Conservation (phyloP, 2,329 filamentous ascomycete species). For the Lachnellula suecica region DNA sequence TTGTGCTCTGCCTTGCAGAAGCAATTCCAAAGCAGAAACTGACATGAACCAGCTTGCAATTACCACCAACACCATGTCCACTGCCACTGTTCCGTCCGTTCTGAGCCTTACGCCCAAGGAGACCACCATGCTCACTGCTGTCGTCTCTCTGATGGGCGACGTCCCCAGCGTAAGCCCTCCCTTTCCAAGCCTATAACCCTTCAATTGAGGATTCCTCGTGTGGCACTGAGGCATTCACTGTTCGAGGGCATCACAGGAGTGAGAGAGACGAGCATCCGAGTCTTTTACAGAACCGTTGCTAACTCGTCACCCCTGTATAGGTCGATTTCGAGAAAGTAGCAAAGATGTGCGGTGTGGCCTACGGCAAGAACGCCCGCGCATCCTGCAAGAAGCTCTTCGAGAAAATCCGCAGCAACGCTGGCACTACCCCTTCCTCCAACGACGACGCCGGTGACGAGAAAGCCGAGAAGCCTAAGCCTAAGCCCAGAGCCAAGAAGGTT, state of each 20-base stretch:
- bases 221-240: no score
- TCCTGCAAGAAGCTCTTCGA: conserved; percentile 10
- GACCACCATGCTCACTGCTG: conserved; percentile 4
- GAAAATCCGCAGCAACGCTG: conserved; percentile 5
- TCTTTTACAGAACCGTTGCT: no score
- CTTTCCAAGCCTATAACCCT: background rate
- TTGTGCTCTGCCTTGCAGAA: no score
- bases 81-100: no score
- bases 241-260: no score
- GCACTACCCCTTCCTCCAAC: no score
- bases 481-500: background rate
- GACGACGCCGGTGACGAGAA: background rate
- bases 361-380: conserved; percentile 37
- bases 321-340: conserved; percentile 42
- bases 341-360: conserved; percentile 36
- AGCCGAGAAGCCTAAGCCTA: background rate
- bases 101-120: conserved; percentile 2
- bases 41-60: no score
- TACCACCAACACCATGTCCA: no score
- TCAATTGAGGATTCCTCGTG: background rate
- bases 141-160: conserved; percentile 8
- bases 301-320: background rate
- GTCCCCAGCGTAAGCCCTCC: conserved; percentile 5
- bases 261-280: no score
- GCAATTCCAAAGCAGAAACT: no score